A percentile compares a stretch with the other conserved stretches of the same genome.
phyloP scores from a whole-genome alignment of 2,329 filamentous ascomycete species.

The Xylaria sp. region DNA sequence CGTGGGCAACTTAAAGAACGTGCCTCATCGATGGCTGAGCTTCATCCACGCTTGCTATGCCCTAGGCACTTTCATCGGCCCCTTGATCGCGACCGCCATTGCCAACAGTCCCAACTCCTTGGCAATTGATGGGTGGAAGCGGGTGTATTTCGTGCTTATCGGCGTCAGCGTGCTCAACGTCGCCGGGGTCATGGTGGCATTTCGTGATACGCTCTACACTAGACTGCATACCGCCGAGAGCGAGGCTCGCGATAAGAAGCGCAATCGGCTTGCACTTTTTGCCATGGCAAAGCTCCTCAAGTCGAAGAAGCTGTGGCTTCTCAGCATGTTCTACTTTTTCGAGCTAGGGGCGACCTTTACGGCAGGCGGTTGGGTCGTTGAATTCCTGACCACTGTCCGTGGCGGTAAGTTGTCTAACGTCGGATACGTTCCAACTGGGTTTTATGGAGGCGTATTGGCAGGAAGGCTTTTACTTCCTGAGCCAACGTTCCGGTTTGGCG shows the following conservation, averaged over 20 bases:
- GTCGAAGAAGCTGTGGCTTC: conserved; percentile 63
- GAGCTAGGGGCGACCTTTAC: conserved; percentile 67
- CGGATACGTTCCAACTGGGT: conserved; percentile 71
- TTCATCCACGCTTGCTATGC: conserved; percentile 73
- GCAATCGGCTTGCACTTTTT: conserved; percentile 52
- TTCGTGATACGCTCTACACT: conserved; percentile 59
- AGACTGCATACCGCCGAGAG: conserved; percentile 33
- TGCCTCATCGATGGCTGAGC: conserved; percentile 69
- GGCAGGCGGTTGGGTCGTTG: conserved; percentile 71
- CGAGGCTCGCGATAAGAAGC: conserved; percentile 36
- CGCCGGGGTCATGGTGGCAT: conserved; percentile 58
- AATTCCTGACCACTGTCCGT: conserved; percentile 71
- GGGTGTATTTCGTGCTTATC: conserved; percentile 67
- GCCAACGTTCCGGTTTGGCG: conserved; percentile 68
- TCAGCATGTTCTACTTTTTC: conserved; percentile 74
- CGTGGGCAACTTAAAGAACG: conserved; percentile 60
- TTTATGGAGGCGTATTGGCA: conserved; percentile 67
- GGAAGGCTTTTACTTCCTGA: conserved; percentile 68
- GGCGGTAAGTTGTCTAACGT: conserved; percentile 61
- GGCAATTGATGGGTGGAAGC: conserved; percentile 57
- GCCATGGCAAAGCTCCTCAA: conserved; percentile 60
- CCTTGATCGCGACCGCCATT: conserved; percentile 65
- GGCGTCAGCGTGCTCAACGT: conserved; percentile 64
- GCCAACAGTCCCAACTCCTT: conserved; percentile 51
- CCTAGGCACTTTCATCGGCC: conserved; percentile 66